phyloP scores from a whole-genome alignment of 2,329 filamentous ascomycete species.

The Trichoderma lentiforme region DNA sequence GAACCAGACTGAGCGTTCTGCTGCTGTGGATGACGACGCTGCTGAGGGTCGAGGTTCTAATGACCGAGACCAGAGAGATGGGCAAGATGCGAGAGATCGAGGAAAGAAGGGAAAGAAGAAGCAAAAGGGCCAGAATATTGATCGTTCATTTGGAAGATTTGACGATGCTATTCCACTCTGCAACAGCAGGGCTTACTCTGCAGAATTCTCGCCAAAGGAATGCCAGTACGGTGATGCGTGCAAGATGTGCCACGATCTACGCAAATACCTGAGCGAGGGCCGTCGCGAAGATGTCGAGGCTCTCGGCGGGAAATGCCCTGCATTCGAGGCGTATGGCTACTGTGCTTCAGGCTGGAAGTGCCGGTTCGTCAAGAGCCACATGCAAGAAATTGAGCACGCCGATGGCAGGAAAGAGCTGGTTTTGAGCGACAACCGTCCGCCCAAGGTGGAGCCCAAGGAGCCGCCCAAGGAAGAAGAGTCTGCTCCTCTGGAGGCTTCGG shows the following conservation, averaged over 20 bases:
- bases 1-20: slow-evolving; percentile 25
- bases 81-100: slow-evolving; percentile 46
- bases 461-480: slow-evolving; percentile 14
- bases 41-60: slow-evolving; percentile 43
- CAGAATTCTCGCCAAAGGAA: slow-evolving; percentile 76
- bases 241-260: slow-evolving; percentile 77
- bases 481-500: background rate
- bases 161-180: slow-evolving; percentile 76
- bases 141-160: slow-evolving; percentile 75
- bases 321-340: slow-evolving; percentile 71
- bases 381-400: slow-evolving; percentile 69
- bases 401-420: slow-evolving; percentile 83
- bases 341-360: slow-evolving; percentile 93
- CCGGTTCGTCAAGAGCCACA: slow-evolving; percentile 84
- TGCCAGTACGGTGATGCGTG: slow-evolving; percentile 81
- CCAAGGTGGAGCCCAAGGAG: slow-evolving; percentile 14
- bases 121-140: slow-evolving; percentile 70
- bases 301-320: slow-evolving; percentile 74
- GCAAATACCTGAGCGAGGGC: slow-evolving; percentile 78
- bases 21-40: slow-evolving; percentile 45
- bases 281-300: slow-evolving; percentile 76
- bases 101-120: slow-evolving; percentile 47
- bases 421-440: slow-evolving; percentile 49
- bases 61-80: slow-evolving; percentile 48
- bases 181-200: slow-evolving; percentile 63